Evolutionary conservation across 1,139 yeast species (phyloP).

Genomic region (Yamadazyma triangularis): DNA sequence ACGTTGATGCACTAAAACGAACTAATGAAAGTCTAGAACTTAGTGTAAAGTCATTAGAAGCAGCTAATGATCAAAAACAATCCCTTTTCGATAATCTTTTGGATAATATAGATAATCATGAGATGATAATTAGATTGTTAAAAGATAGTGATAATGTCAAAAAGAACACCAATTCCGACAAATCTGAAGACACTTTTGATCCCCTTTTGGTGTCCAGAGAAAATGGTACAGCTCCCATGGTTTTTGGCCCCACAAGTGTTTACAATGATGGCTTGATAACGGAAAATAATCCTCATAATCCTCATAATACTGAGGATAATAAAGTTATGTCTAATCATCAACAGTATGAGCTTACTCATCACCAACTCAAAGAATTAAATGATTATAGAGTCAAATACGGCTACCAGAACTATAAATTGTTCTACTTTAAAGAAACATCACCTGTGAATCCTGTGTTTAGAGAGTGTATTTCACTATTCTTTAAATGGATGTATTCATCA

Average conservation of each 20-base stretch:
- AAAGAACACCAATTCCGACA: conserved; percentile 1
- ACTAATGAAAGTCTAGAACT: too few relatives aligned
- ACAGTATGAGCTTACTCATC: conserved; percentile 4
- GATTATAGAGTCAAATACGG: conserved; percentile 6
- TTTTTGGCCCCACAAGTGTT: conserved; percentile 10
- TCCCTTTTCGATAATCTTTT: conserved; percentile 3
- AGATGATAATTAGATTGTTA: conserved; percentile 2
- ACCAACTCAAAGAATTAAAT: conserved; percentile 5
- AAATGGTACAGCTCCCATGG: conserved; percentile 6
- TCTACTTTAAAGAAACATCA: conserved; percentile 5
- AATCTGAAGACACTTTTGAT: conserved; percentile 4
- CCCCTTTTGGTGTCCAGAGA: conserved; percentile 5
- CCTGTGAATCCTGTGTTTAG: conserved; percentile 1
- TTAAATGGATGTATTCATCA: conserved; percentile 10
- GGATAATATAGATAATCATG: conserved; percentile 4
- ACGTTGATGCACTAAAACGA: conserved; percentile 6
- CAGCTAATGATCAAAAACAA: conserved; percentile 3
- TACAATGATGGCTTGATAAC: conserved; percentile 8
- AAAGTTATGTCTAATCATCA: neutral
- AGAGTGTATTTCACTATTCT: conserved; percentile 7
- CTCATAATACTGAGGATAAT: neutral
- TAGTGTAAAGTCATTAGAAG: too few relatives aligned
- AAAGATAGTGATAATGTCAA: neutral
- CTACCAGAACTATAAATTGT: conserved; percentile 5
- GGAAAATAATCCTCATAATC: conserved; percentile 1